Base-by-base conservation (phyloP, 148 eudicot species). In the Camellia lanceoleosa region DNA sequence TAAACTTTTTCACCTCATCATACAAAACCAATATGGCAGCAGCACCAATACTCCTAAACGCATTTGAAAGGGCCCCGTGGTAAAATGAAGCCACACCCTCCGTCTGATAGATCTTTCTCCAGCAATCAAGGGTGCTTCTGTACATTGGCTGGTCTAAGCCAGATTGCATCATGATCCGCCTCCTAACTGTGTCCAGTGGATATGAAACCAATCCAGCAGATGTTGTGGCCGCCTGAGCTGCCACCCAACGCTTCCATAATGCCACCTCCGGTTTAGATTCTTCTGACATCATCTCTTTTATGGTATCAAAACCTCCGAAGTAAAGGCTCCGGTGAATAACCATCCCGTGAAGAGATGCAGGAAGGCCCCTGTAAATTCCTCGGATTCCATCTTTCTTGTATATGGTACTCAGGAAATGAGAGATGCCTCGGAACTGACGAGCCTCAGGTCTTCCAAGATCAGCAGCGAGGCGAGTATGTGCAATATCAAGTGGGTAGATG, bases 91-190 rank as follows among this genome's bases (percentile, higher is more conserved):
- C 44, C 15, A 94, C 69, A 11, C 99, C 98, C 77, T 94, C 99
- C 0, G 78, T 81, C 78, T 75, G 84, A 18, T 92, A 92, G 11
- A 96, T 94, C 71, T 88, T 96, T 87, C 81, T 88, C 99, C 99
- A 96, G 79, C 99, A 96, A n/a, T 94, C 92, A 9, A 91, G 41
- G 63, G 99, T 96, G 71, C 80, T 89, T 43, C 72, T 71, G 83
- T 92, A 96, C 97, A 93, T 91, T 18, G 87, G 93, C 65, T 73
- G 72, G 43, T 87, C 91, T 7, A 88, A 43, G 19, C 99, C 99
- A 2, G 99, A 94, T 59, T 96, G 99, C 99, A 96, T 96, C 99
- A 96, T 96, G 97, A 96, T 96, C 68, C 98, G 87, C 84, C 99
- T 88, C 72, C 99, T 79, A 11, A 94, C 99, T 0, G 99, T 96